Evolutionary conservation across 1,139 yeast genomes (phyloP).

Genomic region (Geotrichum cucujoidarum): DNA sequence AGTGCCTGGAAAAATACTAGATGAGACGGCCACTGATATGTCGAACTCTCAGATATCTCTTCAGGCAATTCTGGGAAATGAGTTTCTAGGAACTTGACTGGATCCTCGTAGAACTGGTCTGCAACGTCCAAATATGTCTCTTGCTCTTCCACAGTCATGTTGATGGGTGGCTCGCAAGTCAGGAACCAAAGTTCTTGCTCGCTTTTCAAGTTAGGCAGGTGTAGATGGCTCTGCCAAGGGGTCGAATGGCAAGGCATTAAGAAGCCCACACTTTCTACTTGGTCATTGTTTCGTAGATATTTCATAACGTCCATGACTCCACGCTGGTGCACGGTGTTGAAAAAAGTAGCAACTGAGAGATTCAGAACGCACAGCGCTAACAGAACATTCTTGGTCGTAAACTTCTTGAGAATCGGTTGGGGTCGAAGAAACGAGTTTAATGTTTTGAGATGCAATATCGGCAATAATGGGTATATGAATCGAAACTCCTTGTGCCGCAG

Average conservation of each 20-base stretch:
- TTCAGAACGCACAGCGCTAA: conserved; percentile 40
- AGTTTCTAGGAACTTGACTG: conserved; percentile 46
- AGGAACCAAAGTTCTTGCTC: conserved; percentile 60
- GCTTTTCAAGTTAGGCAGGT: conserved; percentile 42
- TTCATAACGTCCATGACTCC: conserved; percentile 73
- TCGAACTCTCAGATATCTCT: conserved; percentile 27
- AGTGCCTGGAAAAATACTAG: conserved; percentile 67
- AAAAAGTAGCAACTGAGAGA: conserved; percentile 45
- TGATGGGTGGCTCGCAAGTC: conserved; percentile 87
- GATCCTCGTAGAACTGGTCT: conserved; percentile 71
- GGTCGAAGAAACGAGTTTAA: conserved; percentile 13
- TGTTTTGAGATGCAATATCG: conserved; percentile 47
- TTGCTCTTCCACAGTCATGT: conserved; percentile 33
- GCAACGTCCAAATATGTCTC: conserved; percentile 72
- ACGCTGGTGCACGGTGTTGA: conserved; percentile 67
- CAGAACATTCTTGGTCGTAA: conserved; percentile 18
- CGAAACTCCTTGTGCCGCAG: conserved; percentile 86
- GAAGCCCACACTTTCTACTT: conserved; percentile 56
- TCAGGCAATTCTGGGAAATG: conserved; percentile 38
- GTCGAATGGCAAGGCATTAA: conserved; percentile 96
- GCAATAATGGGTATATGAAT: conserved; percentile 82
- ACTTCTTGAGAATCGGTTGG: conserved; percentile 22
- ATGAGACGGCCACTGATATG: conserved; percentile 64
- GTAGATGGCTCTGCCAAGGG: conserved; percentile 87
- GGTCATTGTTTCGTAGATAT: conserved; percentile 43